These are phyloP conservation scores for Ophiocordyceps polyrhachis-furcata DNA, from an alignment of 2,329 filamentous ascomycete genomes.

Conservation along the genomic window DNA sequence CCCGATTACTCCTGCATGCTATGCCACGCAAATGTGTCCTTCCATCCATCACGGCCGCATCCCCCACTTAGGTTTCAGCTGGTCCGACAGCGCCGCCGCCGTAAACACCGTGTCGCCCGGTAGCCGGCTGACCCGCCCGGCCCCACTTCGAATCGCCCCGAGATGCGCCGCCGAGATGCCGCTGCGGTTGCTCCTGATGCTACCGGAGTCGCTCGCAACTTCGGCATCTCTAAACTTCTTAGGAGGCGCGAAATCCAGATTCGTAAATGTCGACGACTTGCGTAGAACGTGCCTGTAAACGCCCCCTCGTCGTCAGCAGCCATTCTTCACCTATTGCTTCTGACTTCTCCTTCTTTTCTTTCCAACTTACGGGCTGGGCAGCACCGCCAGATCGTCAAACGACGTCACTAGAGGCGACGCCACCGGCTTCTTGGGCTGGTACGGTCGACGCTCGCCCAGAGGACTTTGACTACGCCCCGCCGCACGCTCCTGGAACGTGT, in stretches of 20 bases:
- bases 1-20: constrained; percentile 3
- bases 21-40: background rate
- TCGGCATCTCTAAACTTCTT: constrained; percentile 50
- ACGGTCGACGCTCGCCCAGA: constrained; percentile 47
- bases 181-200: constrained; percentile 45
- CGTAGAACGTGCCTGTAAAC: constrained; percentile 44
- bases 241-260: constrained; percentile 63
- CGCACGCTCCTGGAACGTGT: constrained; percentile 44
- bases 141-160: constrained; percentile 59
- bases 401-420: constrained; percentile 66
- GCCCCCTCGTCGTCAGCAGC: constrained; percentile 1
- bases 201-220: constrained; percentile 44
- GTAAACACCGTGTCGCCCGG: constrained; percentile 71
- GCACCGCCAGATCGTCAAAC: constrained; percentile 67
- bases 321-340: background rate
- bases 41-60: constrained; percentile 24
- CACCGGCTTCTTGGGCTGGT: constrained; percentile 51
- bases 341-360: too few species aligned
- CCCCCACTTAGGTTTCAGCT: constrained; percentile 40
- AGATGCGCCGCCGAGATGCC: constrained; percentile 56
- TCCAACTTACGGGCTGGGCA: constrained; percentile 75
- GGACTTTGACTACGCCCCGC: constrained; percentile 51
- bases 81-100: constrained; percentile 42
- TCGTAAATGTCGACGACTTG: constrained; percentile 63
- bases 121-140: constrained; percentile 71